Evolutionary conservation across 805 yeast genomes (phyloP), one percentile per base, ranked within the genome.

Genomic region (Allodekkera sacchari): DNA sequence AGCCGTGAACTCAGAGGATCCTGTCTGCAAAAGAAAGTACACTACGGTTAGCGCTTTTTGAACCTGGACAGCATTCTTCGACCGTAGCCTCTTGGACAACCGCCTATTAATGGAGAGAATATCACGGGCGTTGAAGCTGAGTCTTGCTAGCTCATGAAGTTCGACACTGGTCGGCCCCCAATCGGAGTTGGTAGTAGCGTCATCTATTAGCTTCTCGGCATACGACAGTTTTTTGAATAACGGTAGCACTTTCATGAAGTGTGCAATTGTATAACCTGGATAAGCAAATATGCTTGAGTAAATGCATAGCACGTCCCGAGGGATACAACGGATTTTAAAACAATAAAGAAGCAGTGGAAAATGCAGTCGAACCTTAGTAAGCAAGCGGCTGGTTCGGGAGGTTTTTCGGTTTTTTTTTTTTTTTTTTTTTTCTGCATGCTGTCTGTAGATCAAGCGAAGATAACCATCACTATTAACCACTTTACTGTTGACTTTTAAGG

Each of bases 121-220:
- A 8, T 65, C 58, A 37, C 54, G 57, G 11, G 58, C 38, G 29
- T 61, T 51, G 33, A 57, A 61, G 0, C 81, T 63, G 15, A 71
- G 47, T 3, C 58, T 52, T 1, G 78, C 63, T 3, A 76, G 52
- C 30, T 72, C 74, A 35, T 66, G 66, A 46, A 76, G 55, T 36
- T 74, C 68, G 5, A 66, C 56, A n/a, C 74, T 69, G 6, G 71
- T 68, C 1, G 79, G 79, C 1, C 52, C 81, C 43, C 64, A 56
- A 2, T 36, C 19, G 7, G 64, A 58, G 36, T 73, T 77, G 35
- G 61, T 63, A 16, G 79, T 74, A 7, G 77, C 74, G 14, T 58
- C 53, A 37, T 52, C 59, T 11, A 64, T 58, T 35, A 47, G 31
- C 3, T 25, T 29, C 27, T 45, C 52, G 48, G 63, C 34, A 12